A percentile compares a stretch with the other conserved stretches of the same genome.
Conservation (phyloP, 2,329 filamentous ascomycete species). For the Zasmidium cellare region DNA sequence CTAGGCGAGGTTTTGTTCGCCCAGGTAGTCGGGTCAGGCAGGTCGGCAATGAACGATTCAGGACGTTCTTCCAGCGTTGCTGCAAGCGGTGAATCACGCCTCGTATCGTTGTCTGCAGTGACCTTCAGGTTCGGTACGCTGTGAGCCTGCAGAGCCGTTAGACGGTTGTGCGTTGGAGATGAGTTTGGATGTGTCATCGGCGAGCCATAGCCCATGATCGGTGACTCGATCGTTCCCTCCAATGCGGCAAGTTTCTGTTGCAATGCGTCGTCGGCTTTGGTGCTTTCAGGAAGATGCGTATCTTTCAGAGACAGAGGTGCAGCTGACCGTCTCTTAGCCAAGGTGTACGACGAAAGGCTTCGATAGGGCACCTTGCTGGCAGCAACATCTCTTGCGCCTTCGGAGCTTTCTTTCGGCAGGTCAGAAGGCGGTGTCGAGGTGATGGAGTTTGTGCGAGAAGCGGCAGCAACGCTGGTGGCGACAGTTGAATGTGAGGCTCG, state of each 20-base stretch:
- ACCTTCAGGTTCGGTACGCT: conserved; percentile 18
- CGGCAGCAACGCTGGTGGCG: conserved; percentile 21
- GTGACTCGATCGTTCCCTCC: conserved; percentile 14
- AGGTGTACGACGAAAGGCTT: conserved; percentile 26
- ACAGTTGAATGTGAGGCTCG: conserved; percentile 32
- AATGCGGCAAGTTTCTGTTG: neutral
- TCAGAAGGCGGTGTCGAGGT: conserved; percentile 28
- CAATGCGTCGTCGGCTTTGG: neutral
- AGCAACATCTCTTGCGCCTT: conserved; percentile 13
- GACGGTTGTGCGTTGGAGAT: conserved; percentile 1
- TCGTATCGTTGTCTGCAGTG: neutral
- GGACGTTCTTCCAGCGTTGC: conserved; percentile 19
- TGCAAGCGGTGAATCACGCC: neutral
- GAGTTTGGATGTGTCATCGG: neutral
- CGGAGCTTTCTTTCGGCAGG: conserved; percentile 17
- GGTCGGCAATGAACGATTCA: conserved; percentile 29
- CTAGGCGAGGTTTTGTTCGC: conserved; percentile 15
- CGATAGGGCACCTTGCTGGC: conserved; percentile 20
- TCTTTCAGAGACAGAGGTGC: conserved; percentile 15
- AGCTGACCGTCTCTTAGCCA: conserved; percentile 26
- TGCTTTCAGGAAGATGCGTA: neutral
- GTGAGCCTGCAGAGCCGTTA: conserved; percentile 8
- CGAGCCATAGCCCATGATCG: conserved; percentile 10
- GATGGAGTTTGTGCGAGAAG: conserved; percentile 31
- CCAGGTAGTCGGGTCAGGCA: conserved; percentile 23